Conservation (phyloP, 2,329 filamentous ascomycete genomes). For the Lasiodiplodia gonubiensis region DNA sequence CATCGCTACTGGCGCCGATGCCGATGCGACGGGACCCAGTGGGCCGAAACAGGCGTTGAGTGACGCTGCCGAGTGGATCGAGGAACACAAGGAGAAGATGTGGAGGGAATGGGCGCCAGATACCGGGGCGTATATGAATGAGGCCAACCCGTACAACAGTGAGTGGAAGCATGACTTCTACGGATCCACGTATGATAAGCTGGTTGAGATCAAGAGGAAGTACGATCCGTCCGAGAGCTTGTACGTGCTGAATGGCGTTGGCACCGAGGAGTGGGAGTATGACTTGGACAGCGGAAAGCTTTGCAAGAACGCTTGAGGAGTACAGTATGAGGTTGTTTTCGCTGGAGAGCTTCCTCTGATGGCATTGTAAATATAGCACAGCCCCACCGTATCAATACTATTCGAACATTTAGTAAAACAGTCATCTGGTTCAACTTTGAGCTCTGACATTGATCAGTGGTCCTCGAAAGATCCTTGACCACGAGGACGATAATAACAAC, state of each 20-base stretch:
- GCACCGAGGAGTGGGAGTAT: constrained; percentile 36
- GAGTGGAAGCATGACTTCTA: constrained; percentile 33
- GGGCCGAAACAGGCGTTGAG: constrained; percentile 31
- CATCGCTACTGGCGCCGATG: constrained; percentile 36
- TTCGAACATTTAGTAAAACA: too few relatives aligned
- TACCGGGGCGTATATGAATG: constrained; percentile 34
- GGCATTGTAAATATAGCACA: background rate
- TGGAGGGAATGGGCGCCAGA: constrained; percentile 34
- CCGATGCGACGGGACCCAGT: background rate
- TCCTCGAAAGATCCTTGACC: too few relatives aligned
- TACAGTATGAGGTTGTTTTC: background rate
- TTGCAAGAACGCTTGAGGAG: constrained; percentile 25
- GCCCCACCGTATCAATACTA: too few relatives aligned
- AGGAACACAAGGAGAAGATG: constrained; percentile 32
- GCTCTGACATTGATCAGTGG: too few relatives aligned
- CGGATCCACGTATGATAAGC: constrained; percentile 28
- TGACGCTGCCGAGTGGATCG: constrained; percentile 31
- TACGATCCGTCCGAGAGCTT: constrained; percentile 33
- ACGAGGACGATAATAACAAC: too few relatives aligned
- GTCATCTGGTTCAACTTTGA: too few relatives aligned
- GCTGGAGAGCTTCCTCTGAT: too few relatives aligned
- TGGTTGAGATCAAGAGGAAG: constrained; percentile 30
- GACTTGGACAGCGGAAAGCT: constrained; percentile 35
- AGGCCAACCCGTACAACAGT: constrained; percentile 32
- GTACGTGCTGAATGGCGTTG: constrained; percentile 35